Conservation (phyloP, 2,329 filamentous ascomycete species). For the Rhynchosporium secalis region DNA sequence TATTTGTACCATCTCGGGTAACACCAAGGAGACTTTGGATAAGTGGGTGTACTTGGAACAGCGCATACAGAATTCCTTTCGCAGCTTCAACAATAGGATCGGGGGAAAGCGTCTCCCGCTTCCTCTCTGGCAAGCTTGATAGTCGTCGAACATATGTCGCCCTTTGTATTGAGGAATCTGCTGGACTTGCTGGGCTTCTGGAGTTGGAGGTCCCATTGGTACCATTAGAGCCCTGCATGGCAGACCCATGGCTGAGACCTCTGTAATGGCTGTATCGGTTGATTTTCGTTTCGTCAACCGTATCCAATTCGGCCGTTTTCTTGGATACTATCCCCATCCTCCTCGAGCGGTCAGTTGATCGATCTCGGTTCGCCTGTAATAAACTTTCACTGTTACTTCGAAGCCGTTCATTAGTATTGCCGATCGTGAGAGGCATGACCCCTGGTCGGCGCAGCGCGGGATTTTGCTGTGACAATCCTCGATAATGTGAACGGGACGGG, state of each 20-base stretch:
- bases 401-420: slow-evolving; percentile 66
- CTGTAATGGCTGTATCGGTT: slow-evolving; percentile 68
- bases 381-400: slow-evolving; percentile 66
- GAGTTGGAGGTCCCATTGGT: slow-evolving; percentile 33
- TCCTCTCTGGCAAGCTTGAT: slow-evolving; percentile 61
- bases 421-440: slow-evolving; percentile 69
- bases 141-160: slow-evolving; percentile 63
- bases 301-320: slow-evolving; percentile 60
- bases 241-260: slow-evolving; percentile 67
- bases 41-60: slow-evolving; percentile 68
- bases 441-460: slow-evolving; percentile 64
- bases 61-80: slow-evolving; percentile 65
- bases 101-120: slow-evolving; percentile 59
- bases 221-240: slow-evolving; percentile 53
- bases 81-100: slow-evolving; percentile 65
- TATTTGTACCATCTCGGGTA: slow-evolving; percentile 59
- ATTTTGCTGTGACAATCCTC: slow-evolving; percentile 70
- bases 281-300: slow-evolving; percentile 60
- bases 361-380: slow-evolving; percentile 48
- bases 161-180: slow-evolving; percentile 56
- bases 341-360: slow-evolving; percentile 54
- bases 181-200: slow-evolving; percentile 58
- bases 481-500: slow-evolving; percentile 77
- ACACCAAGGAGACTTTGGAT: slow-evolving; percentile 65
- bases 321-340: slow-evolving; percentile 66